Evolutionary conservation across 1,284 basidiomycete genomes (phyloP), one percentile per base, ranked within the genome.

Genomic region (Serendipita sp.): DNA sequence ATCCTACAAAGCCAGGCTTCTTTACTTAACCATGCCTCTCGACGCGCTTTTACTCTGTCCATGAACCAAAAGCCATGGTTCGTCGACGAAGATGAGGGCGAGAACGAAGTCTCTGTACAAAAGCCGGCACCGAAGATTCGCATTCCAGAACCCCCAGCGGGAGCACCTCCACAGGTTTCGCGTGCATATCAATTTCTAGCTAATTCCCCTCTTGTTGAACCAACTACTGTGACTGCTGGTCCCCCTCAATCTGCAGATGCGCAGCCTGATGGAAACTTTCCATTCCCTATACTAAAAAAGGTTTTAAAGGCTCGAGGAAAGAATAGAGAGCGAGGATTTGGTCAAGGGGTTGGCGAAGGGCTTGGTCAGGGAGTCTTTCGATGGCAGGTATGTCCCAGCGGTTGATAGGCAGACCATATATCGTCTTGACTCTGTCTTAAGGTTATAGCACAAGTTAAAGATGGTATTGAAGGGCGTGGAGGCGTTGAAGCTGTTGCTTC

Each of bases 381-480:
- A 26, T 53, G 49, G 49, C 15, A 53, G 49, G 49, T 53, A 1
- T 12, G 49, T 12, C 22, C 22, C 22, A 15, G 13, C 10, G 12
- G 10, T 26, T 10, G 1, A 53, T 12, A 30, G 13, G 10, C 15
- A 53, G 15, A 26, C 15, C 10, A 53, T 29, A 12, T 26, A 30
- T 53, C 49, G 42, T n/a, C 49, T 2, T 22, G 26, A 53, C 26
- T 12, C 15, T 53, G 1, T 12, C 12, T 53, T 13, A n/a, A 53
- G 49, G 12, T 53, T 15, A 30, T 26, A 12, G 49, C 49, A 64
- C 63, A 88, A 85, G 85, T 90, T 61, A 90, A 87, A 70, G 84
- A 88, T 67, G 87, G 87, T 2, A 85, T 86, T n/a, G 87, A 90
- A 74, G 81, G 79, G 61, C 78, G 83, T 67, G 87, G 87, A 15